Percentiles rank a stretch among this genome's conserved stretches.
phyloP scores from a whole-genome alignment of 768 basidiomycete genomes.

The Macrolepiota fuliginosa region DNA sequence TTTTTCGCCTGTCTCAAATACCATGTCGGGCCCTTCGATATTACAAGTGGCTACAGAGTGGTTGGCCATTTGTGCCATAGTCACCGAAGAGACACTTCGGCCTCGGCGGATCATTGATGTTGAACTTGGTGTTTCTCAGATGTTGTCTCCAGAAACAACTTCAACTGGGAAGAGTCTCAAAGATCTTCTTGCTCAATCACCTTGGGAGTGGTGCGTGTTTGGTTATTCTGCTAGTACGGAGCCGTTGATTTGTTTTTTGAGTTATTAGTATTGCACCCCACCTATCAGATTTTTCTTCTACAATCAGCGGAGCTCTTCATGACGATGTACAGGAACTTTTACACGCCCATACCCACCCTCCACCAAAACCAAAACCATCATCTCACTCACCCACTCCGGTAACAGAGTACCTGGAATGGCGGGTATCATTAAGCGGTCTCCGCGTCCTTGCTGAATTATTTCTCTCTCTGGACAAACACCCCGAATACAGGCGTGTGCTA shows the following conservation, averaged over 20 bases:
- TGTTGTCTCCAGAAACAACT: background rate
- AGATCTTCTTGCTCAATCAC: background rate
- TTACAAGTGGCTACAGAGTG: constrained; percentile 1
- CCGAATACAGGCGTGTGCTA: background rate
- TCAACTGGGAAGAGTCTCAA: background rate
- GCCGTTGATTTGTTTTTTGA: background rate
- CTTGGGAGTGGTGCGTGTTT: background rate
- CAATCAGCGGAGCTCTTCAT: background rate
- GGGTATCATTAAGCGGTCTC: background rate
- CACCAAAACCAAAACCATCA: background rate
- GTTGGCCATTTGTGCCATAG: constrained; percentile 3
- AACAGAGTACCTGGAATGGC: constrained; percentile 4
- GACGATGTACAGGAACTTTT: background rate
- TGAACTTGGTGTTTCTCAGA: background rate
- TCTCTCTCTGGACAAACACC: background rate
- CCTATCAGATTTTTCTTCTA: background rate
- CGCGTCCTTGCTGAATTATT: background rate
- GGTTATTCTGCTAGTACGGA: background rate
- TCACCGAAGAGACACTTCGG: constrained; percentile 1
- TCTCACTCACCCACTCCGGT: background rate
- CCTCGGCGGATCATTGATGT: background rate
- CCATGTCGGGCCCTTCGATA: background rate
- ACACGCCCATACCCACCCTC: background rate
- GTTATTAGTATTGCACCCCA: background rate
- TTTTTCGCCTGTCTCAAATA: background rate